Conservation (phyloP, 2,329 filamentous ascomycete species). For the Arachnopeziza araneosa region DNA sequence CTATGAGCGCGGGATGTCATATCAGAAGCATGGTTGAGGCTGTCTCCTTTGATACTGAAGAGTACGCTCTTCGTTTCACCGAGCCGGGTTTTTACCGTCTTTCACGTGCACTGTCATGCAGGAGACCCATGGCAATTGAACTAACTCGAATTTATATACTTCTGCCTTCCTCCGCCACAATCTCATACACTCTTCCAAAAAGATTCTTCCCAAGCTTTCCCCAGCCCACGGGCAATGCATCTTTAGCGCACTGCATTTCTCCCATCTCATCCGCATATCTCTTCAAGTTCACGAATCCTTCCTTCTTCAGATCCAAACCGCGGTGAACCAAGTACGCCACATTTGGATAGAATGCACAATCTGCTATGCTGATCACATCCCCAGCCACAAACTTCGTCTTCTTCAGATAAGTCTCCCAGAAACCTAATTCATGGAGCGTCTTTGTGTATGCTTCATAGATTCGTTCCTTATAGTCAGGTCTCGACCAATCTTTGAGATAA, state of each 20-base stretch:
- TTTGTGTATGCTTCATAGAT: not conserved
- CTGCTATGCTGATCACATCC: not conserved
- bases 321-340: not conserved
- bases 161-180: not conserved
- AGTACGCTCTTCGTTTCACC: no score
- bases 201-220: not conserved
- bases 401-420: not conserved
- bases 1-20: no score
- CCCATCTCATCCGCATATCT: not conserved
- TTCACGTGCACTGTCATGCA: no score
- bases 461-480: not conserved
- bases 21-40: no score
- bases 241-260: not conserved
- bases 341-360: constrained; percentile 1
- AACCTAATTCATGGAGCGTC: not conserved
- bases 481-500: not conserved
- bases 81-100: no score
- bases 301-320: not conserved
- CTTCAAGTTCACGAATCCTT: not conserved
- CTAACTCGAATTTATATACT: not conserved
- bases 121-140: no score
- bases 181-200: not conserved
- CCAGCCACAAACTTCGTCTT: not conserved
- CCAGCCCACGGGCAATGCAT: not conserved
- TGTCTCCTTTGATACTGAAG: no score